These are phyloP conservation scores for Chaetomium olivaceum DNA, from an alignment of 2,329 filamentous ascomycete species.

Conservation along the genomic window DNA sequence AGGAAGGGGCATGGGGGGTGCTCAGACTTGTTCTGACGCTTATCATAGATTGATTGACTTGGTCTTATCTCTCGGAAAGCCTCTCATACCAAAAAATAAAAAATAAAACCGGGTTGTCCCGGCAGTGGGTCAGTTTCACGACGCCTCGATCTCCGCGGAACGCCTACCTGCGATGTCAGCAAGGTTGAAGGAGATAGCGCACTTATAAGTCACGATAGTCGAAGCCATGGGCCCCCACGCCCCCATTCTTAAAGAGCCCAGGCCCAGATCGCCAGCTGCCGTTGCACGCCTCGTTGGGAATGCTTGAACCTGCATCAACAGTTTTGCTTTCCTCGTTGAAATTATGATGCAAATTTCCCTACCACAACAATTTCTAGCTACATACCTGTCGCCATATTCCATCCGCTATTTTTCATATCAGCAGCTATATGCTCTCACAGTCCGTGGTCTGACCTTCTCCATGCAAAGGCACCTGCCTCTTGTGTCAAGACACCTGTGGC, in stretches of 20 bases:
- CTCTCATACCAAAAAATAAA: background rate
- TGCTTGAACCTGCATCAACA: background rate
- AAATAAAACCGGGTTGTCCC: background rate
- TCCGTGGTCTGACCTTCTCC: too few species aligned
- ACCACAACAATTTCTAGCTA: background rate
- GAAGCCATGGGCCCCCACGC: background rate
- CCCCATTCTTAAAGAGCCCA: background rate
- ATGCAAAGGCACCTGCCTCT: too few species aligned
- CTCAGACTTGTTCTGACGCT: background rate
- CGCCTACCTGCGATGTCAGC: background rate
- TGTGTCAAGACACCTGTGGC: background rate
- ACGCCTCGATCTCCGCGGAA: background rate
- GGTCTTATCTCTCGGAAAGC: background rate
- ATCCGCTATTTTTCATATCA: background rate
- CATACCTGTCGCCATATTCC: background rate
- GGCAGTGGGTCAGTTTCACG: background rate
- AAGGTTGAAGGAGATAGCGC: background rate
- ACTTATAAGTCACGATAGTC: background rate
- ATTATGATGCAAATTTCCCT: background rate
- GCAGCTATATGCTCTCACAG: background rate
- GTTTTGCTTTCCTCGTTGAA: background rate
- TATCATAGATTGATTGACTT: background rate
- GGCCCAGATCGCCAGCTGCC: too few species aligned
- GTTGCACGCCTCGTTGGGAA: background rate
- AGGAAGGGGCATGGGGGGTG: background rate